Evolutionary conservation across 495 filamentous ascomycete genomes (phyloP).

Genomic region (Penicillium turbatum): DNA sequence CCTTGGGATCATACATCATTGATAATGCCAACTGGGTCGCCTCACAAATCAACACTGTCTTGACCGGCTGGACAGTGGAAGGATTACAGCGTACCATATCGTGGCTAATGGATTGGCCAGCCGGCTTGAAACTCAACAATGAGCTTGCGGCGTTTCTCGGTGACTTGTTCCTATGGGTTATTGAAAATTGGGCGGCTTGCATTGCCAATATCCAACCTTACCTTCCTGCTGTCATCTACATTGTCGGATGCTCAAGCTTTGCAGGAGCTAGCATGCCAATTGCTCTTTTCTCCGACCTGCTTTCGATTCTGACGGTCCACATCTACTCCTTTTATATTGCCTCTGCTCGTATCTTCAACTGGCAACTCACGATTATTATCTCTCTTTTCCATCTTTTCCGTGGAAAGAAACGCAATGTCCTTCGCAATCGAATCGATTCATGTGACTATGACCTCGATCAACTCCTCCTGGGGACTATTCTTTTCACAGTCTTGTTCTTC

Average conservation of each 20-base stretch:
- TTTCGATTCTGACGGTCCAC: slow-evolving; percentile 88
- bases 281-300: slow-evolving; percentile 88
- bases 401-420: slow-evolving; percentile 95
- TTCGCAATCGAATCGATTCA: slow-evolving; percentile 94
- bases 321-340: slow-evolving; percentile 98
- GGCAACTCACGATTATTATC: slow-evolving; percentile 93
- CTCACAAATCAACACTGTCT: slow-evolving; percentile 69
- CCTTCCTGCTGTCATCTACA: slow-evolving; percentile 81
- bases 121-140: slow-evolving; percentile 94
- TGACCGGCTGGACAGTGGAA: slow-evolving; percentile 81
- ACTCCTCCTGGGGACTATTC: slow-evolving; percentile 89
- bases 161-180: slow-evolving; percentile 95
- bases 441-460: slow-evolving; percentile 99
- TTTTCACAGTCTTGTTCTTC: slow-evolving; percentile 95
- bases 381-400: slow-evolving; percentile 97
- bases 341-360: slow-evolving; percentile 93
- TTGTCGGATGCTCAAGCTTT: slow-evolving; percentile 92
- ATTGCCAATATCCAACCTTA: slow-evolving; percentile 70
- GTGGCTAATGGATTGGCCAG: slow-evolving; percentile 97
- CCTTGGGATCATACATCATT: slow-evolving; percentile 92
- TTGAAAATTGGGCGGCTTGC: slow-evolving; percentile 92
- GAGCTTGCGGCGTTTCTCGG: slow-evolving; percentile 92
- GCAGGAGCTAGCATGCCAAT: slow-evolving; percentile 97
- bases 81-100: slow-evolving; percentile 84
- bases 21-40: slow-evolving; percentile 88